Base-by-base conservation (phyloP, 1,284 basidiomycete species). In the Puccinia brachypodii region DNA sequence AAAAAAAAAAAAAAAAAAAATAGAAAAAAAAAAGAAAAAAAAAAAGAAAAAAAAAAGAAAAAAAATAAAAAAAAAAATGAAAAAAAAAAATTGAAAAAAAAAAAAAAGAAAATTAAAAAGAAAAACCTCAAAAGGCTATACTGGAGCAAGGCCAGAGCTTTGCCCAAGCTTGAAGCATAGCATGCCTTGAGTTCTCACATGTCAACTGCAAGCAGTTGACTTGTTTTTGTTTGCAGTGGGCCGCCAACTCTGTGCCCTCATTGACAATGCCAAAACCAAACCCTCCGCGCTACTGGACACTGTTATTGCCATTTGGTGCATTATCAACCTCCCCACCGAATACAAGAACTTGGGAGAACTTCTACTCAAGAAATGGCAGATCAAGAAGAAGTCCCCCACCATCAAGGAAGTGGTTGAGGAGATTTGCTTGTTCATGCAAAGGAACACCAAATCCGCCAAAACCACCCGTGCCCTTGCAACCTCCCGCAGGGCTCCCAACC, bases 231-330 rank as follows among this genome's bases (percentile, higher is more conserved):
- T n/a, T n/a, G n/a, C n/a, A n/a, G n/a, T n/a, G n/a, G n/a, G n/a
- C 25, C 58, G 36, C 3, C 40, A 73, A 50, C 44, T 73, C 40
- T 73, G 71, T 25, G 31, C 44, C 3, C 47, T 73, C 3, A 73
- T 73, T 11, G 47, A 73, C 71, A 28, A 73, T 33, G 9, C 16
- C 9, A 53, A 28, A 28, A 56, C 50, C 38, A 73, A 73, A 38
- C 71, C 71, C 1, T 73, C 71, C 3, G 14, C 28, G 1, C 71
- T 73, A 13, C 71, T 73, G 4, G 47, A 73, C 71, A 53, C 71
- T 25, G 58, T 62, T n/a, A 31, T 62, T 62, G 58, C 25, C 9
- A 13, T 62, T 11, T 62, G 58, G 9, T n/a, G 13, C 13, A 62
- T 62, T 13, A 31, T 31, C 13, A 62, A 62, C 28, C 25, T 62